Evolutionary conservation across 1,139 yeast genomes (phyloP).

Genomic region (Debaryomyces psychrophilus): DNA sequence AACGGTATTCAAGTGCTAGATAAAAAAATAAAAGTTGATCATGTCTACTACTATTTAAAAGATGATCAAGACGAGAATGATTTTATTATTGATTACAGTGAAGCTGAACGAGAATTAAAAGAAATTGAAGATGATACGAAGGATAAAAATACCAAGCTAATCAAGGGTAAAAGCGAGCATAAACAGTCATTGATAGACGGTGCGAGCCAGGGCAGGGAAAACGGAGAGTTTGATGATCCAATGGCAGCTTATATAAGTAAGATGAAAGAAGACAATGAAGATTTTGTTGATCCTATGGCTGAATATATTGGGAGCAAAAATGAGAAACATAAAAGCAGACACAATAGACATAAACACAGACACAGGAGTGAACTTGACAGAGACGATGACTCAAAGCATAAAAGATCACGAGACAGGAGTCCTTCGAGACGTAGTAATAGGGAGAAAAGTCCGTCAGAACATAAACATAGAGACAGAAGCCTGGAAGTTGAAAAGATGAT

Average conservation of each 20-base stretch:
- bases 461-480: conserved; percentile 7
- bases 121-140: conserved; percentile 14
- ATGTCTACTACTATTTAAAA: conserved; percentile 63
- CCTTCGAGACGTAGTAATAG: conserved; percentile 1
- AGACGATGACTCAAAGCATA: background rate
- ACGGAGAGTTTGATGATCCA: conserved; percentile 18
- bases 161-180: conserved; percentile 10
- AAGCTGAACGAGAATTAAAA: conserved; percentile 19
- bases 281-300: conserved; percentile 23
- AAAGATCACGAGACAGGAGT: background rate
- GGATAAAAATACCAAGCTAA: conserved; percentile 5
- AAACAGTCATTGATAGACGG: conserved; percentile 17
- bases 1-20: conserved; percentile 72
- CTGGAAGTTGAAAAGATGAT: background rate
- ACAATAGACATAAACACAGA: conserved; percentile 13
- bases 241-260: conserved; percentile 10
- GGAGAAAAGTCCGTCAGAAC: background rate
- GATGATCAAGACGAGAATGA: conserved; percentile 54
- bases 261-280: conserved; percentile 14
- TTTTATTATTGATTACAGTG: conserved; percentile 38
- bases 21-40: conserved; percentile 69
- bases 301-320: conserved; percentile 14
- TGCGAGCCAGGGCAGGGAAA: conserved; percentile 7
- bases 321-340: conserved; percentile 11
- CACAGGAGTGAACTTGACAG: background rate